Evolutionary conservation across 805 yeast genomes (phyloP).

Genomic region (Zygosaccharomyces lentus): DNA sequence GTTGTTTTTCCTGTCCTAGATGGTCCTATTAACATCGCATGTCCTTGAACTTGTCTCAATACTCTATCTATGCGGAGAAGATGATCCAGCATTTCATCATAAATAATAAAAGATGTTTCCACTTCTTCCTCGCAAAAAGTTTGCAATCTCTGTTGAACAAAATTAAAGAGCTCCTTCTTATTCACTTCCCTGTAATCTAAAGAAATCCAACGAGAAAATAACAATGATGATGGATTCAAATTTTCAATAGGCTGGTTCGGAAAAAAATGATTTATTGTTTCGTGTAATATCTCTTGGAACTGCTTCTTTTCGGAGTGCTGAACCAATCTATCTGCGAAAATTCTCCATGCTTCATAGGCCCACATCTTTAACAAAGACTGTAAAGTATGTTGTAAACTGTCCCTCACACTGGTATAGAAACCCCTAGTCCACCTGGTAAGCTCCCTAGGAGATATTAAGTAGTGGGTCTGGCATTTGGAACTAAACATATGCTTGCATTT

Average conservation of each 20-base stretch:
- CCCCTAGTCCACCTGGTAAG: conserved; percentile 84
- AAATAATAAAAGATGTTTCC: conserved; percentile 55
- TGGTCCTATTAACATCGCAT: conserved; percentile 77
- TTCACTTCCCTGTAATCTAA: conserved; percentile 55
- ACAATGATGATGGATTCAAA: conserved; percentile 47
- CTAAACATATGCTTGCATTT: conserved; percentile 42
- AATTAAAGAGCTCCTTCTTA: conserved; percentile 44
- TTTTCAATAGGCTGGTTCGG: conserved; percentile 40
- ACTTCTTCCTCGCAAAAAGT: conserved; percentile 77
- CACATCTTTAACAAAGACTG: conserved; percentile 56
- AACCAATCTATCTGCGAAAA: conserved; percentile 71
- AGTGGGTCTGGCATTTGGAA: conserved; percentile 46
- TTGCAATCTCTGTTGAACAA: conserved; percentile 58
- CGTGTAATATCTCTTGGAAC: conserved; percentile 41
- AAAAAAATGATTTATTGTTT: conserved; percentile 40
- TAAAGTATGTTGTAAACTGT: conserved; percentile 36
- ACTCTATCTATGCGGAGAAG: conserved; percentile 77
- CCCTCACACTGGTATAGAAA: conserved; percentile 48
- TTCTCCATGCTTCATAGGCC: conserved; percentile 76
- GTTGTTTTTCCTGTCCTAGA: conserved; percentile 80
- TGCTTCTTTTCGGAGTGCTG: conserved; percentile 43
- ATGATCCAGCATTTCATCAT: conserved; percentile 70
- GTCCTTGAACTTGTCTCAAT: conserved; percentile 82
- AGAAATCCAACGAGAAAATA: conserved; percentile 74
- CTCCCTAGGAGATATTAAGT: conserved; percentile 84